Conservation (phyloP, 2,329 filamentous ascomycete species). For the Dendrostoma leiphaemia region DNA sequence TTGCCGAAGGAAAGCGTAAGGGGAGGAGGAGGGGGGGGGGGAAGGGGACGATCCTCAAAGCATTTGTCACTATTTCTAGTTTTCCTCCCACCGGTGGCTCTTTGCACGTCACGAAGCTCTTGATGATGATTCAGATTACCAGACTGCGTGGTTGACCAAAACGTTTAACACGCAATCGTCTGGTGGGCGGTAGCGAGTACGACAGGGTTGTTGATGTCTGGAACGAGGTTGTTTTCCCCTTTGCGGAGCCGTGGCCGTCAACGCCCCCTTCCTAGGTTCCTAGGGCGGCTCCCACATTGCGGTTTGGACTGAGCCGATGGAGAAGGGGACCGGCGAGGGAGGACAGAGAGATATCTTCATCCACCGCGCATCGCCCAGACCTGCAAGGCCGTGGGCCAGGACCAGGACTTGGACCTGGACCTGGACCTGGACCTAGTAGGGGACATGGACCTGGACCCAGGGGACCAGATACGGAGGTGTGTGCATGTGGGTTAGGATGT, state of each 20-base stretch:
- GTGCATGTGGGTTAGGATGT: background rate
- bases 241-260: slow-evolving; percentile 6
- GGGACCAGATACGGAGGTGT: slow-evolving; percentile 6
- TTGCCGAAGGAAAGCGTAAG: background rate
- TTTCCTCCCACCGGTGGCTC: no score
- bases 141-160: no score
- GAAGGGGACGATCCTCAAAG: background rate
- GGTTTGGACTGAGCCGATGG: background rate
- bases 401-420: slow-evolving; percentile 3
- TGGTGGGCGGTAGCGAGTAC: slow-evolving; percentile 3
- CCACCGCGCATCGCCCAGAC: background rate
- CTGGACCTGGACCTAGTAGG: background rate
- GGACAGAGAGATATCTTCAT: background rate
- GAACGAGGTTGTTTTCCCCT: slow-evolving; percentile 6
- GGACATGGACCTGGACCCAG: background rate
- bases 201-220: background rate
- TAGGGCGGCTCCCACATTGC: slow-evolving; percentile 1
- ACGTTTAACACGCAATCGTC: background rate
- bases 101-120: no score
- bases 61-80: background rate
- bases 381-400: background rate
- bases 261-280: slow-evolving; percentile 1
- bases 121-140: no score
- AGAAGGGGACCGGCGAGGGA: no score
- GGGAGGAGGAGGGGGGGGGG: no score